Evolutionary conservation across 1,284 basidiomycete species (phyloP), one percentile per base, ranked within the genome.

Genomic region (Pseudozyma flocculosa): DNA sequence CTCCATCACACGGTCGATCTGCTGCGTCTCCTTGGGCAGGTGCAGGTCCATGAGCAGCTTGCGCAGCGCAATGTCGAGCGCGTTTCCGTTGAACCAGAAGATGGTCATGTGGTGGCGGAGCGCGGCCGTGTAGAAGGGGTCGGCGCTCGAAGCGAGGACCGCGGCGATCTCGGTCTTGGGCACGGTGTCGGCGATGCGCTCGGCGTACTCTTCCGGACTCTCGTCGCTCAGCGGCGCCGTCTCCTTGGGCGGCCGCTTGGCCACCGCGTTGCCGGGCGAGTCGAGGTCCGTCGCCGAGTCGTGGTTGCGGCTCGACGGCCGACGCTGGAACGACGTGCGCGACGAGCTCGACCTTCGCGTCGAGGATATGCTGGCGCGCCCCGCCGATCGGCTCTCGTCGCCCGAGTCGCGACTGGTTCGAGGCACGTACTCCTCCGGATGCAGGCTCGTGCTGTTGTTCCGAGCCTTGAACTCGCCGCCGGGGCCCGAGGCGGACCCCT

Each of bases 1-100:
- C 79, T 97, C 92, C 76, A 99, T 91, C 45, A 97, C 90, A 46
- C 94, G 85, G 79, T 98, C 95, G 58, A 99, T 98, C 79, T 98
- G 94, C 78, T 98, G 95, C 0, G 94, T 97, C 81, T 98, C 94
- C 58, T 87, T 84, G 3, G 94, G 94, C 43, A 99, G 83, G 45
- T 88, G 86, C 43, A 95, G 85, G 68, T 92, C 86, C 88, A 97
- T 92, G 34, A 99, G 83, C 50, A 99, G 79, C 71, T 87, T 87
- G 30, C 95, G 88, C 42, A 99, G 80, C 5, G 95, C 90, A 38
- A 98, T 86, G 75, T 99, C 95, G 40, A 98, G 83, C 13, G 95
- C 88, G 68, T 90, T 87, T 43, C 85, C 83, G 15, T 80, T 79
- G 75, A 97, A 96, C 68, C 88, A 84, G 78, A 97, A 97, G 39